Percentiles rank a stretch among this genome's conserved stretches.
phyloP scores from a whole-genome alignment of 106 monocot species.

The Apostasia ramifera region DNA sequence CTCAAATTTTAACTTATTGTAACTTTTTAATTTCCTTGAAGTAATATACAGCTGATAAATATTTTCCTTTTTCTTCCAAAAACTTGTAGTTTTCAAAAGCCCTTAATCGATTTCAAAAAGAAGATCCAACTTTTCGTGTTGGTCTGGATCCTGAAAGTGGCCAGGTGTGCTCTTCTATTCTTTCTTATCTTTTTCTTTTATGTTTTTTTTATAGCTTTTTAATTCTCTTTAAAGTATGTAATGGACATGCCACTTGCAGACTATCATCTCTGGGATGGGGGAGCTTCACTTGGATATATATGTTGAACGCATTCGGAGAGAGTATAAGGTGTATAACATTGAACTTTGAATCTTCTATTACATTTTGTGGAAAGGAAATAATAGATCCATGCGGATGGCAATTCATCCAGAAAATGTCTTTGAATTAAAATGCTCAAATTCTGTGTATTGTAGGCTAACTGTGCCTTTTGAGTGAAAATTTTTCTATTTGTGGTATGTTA shows the following conservation, averaged over 20 bases:
- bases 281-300: slow-evolving; percentile 98
- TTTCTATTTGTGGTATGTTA: too few species aligned
- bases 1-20: slow-evolving; percentile 23
- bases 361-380: not conserved
- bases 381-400: too few species aligned
- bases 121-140: slow-evolving; percentile 98
- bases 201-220: not conserved
- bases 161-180: slow-evolving; percentile 42
- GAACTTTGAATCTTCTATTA: not conserved
- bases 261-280: slow-evolving; percentile 99
- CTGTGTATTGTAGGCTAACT: too few species aligned
- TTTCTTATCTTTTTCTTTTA: not conserved
- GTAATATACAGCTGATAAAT: not conserved
- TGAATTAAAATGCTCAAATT: too few species aligned
- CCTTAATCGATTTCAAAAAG: slow-evolving; percentile 89
- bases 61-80: slow-evolving; percentile 6
- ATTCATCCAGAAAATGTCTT: too few species aligned
- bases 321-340: slow-evolving; percentile 70
- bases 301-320: slow-evolving; percentile 91
- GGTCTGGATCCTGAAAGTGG: slow-evolving; percentile 97
- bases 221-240: not conserved
- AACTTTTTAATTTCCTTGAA: not conserved
- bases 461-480: too few species aligned
- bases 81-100: slow-evolving; percentile 87
- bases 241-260: slow-evolving; percentile 33